Conservation (phyloP, 2,329 filamentous ascomycete species). For the Cadophora sp. region DNA sequence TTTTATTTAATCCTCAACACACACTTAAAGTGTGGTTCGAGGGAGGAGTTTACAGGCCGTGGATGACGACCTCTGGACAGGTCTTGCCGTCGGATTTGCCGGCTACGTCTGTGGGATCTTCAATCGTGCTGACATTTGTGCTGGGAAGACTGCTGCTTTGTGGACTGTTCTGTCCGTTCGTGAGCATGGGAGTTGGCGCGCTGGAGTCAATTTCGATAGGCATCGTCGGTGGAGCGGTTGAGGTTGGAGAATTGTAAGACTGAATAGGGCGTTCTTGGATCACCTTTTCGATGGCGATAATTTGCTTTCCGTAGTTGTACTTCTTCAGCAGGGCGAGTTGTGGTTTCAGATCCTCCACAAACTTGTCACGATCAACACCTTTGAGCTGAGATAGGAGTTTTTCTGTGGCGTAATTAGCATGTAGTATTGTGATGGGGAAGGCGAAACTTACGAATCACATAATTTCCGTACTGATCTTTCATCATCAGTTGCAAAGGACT, state of each 20-base stretch:
- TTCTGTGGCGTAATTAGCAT: conserved; percentile 59
- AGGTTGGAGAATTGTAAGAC: conserved; percentile 31
- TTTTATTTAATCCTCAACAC: conserved; percentile 20
- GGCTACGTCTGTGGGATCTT: conserved; percentile 38
- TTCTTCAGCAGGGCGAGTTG: conserved; percentile 68
- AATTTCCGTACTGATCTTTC: conserved; percentile 93
- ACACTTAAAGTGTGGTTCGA: conserved; percentile 10
- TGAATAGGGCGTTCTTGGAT: conserved; percentile 45
- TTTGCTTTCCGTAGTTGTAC: conserved; percentile 70
- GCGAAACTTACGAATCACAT: conserved; percentile 86
- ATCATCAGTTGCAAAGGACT: conserved; percentile 79
- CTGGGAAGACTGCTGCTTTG: conserved; percentile 71
- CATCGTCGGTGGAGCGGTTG: conserved; percentile 40
- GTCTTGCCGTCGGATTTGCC: conserved; percentile 33
- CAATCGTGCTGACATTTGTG: conserved; percentile 60
- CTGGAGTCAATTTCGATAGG: conserved; percentile 56
- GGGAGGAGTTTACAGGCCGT: conserved; percentile 31
- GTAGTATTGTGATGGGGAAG: not conserved
- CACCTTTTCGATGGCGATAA: conserved; percentile 66
- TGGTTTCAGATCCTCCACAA: conserved; percentile 69
- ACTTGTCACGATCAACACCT: conserved; percentile 61
- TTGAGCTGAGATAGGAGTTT: conserved; percentile 74
- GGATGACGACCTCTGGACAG: conserved; percentile 41
- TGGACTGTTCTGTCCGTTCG: conserved; percentile 72
- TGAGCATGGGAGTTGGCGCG: conserved; percentile 69